Conservation (phyloP, 2,329 filamentous ascomycete species). For the Ascomycota sp. region DNA sequence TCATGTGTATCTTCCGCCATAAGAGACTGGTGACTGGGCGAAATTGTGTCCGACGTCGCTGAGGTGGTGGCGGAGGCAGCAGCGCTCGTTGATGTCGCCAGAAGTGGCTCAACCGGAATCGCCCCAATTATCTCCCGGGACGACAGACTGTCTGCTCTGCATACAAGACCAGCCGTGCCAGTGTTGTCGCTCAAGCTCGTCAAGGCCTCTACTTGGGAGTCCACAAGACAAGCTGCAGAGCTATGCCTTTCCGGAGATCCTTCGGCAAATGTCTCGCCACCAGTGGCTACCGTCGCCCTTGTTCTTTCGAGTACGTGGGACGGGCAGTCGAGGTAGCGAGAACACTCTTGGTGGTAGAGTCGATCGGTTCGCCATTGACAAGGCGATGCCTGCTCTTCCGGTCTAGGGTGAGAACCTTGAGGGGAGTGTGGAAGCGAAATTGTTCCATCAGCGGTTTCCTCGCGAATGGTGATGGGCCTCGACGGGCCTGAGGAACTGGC, state of each 20-base stretch:
- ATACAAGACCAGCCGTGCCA: too few species aligned
- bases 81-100: background rate
- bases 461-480: constrained; percentile 3
- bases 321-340: constrained; percentile 25
- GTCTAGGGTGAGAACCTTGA: constrained; percentile 18
- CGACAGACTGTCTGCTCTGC: too few species aligned
- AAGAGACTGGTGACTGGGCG: too few species aligned
- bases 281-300: too few species aligned
- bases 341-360: constrained; percentile 22
- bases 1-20: too few species aligned
- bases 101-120: background rate
- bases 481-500: constrained; percentile 11
- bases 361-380: constrained; percentile 18
- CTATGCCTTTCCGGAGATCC: too few species aligned
- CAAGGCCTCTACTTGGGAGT: too few species aligned
- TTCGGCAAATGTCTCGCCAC: too few species aligned
- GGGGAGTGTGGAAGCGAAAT: constrained; percentile 8
- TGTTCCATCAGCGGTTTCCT: constrained; percentile 1
- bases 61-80: too few species aligned
- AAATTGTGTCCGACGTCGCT: too few species aligned
- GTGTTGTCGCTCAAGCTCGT: too few species aligned
- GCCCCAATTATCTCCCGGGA: background rate
- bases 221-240: too few species aligned
- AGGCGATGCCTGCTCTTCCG: constrained; percentile 5
- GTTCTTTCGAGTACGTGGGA: constrained; percentile 19